These are phyloP conservation scores for Geoglossum cookeanum DNA, from an alignment of 2,329 filamentous ascomycete species.

Conservation along the genomic window DNA sequence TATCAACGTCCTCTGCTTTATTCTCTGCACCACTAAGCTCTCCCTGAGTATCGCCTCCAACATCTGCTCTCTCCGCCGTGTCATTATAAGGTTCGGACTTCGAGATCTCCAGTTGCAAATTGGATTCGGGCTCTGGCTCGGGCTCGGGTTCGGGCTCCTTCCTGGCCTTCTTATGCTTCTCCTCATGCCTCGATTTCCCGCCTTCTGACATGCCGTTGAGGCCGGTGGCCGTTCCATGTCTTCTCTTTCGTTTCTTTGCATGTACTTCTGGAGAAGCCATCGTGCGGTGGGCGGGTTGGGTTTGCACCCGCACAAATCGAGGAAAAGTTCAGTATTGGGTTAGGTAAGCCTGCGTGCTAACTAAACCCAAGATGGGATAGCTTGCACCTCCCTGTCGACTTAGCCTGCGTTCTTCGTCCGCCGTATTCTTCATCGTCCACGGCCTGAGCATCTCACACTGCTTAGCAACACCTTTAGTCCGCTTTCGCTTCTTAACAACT, in stretches of 20 bases:
- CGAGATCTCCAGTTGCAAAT: background rate
- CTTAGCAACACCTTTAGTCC: background rate
- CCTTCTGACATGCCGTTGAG: constrained; percentile 1
- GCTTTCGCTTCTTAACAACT: background rate
- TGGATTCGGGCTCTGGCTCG: background rate
- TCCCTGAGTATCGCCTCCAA: background rate
- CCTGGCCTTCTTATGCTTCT: constrained; percentile 9
- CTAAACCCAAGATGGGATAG: background rate
- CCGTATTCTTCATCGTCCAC: background rate
- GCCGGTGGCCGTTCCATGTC: constrained; percentile 10
- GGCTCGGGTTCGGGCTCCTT: background rate
- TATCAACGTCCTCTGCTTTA: background rate
- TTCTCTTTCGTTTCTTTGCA: constrained; percentile 19
- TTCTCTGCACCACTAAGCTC: background rate
- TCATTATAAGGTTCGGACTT: background rate
- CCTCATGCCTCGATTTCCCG: constrained; percentile 12
- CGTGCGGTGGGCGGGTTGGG: background rate
- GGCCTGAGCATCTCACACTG: background rate
- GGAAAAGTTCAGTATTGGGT: background rate
- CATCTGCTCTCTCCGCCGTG: background rate
- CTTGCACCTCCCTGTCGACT: background rate
- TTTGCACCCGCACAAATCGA: background rate
- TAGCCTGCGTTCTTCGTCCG: too few species aligned
- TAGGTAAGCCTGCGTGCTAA: background rate
- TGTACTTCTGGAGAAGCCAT: constrained; percentile 10